Evolutionary conservation across 1,139 yeast species (phyloP).

Genomic region (Geotrichum cucujoidarum): DNA sequence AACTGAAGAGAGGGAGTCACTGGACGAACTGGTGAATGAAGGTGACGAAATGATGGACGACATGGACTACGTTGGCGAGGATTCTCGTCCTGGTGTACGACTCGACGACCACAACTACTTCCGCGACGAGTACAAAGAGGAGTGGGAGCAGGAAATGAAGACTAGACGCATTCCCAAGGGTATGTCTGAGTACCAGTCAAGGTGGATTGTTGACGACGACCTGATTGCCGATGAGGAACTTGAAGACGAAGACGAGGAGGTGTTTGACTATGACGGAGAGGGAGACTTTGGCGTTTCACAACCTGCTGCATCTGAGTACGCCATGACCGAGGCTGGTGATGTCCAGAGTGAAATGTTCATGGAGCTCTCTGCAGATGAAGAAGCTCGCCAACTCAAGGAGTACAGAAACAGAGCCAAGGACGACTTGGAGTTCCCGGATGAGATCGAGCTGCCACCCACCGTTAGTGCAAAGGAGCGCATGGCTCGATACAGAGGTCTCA

Average conservation of each 20-base stretch:
- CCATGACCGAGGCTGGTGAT: slow-evolving; percentile 46
- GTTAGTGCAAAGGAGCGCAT: slow-evolving; percentile 73
- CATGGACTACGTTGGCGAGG: slow-evolving; percentile 41
- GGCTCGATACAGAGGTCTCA: slow-evolving; percentile 77
- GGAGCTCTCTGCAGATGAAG: slow-evolving; percentile 78
- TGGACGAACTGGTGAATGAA: slow-evolving; percentile 62
- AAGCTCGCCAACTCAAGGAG: slow-evolving; percentile 65
- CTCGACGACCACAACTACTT: slow-evolving; percentile 68
- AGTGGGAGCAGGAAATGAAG: slow-evolving; percentile 30
- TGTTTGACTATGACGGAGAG: slow-evolving; percentile 34
- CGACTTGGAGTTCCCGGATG: slow-evolving; percentile 94
- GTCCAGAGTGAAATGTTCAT: slow-evolving; percentile 55
- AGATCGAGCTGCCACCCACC: slow-evolving; percentile 73
- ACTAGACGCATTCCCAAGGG: slow-evolving; percentile 65
- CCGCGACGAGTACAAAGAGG: slow-evolving; percentile 42
- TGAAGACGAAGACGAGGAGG: slow-evolving; percentile 41
- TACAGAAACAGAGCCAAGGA: slow-evolving; percentile 70
- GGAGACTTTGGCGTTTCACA: slow-evolving; percentile 38
- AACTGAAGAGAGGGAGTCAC: slow-evolving; percentile 53
- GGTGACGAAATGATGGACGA: slow-evolving; percentile 52
- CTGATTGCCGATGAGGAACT: slow-evolving; percentile 36
- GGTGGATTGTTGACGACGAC: slow-evolving; percentile 75
- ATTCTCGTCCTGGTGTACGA: slow-evolving; percentile 53
- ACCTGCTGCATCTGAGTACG: slow-evolving; percentile 28
- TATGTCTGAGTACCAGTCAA: slow-evolving; percentile 88